Percentiles rank a stretch among this genome's conserved stretches.
Evolutionary conservation across 495 filamentous ascomycete genomes (phyloP).

Genomic region (Copromyces sp.): DNA sequence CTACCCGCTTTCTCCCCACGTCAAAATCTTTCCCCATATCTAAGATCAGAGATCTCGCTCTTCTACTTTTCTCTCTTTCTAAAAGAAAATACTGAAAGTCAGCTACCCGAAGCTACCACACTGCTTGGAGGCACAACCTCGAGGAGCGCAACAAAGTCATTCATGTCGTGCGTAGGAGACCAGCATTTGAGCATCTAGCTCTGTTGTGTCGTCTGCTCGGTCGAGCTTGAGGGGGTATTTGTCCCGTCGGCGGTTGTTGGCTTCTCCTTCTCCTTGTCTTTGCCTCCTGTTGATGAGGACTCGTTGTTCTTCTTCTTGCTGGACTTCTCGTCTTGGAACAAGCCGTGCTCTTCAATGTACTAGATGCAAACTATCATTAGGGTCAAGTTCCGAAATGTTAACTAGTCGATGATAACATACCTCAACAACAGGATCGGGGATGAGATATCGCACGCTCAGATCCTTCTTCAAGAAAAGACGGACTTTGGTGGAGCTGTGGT

Average conservation of each 20-base stretch:
- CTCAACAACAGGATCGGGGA: conserved; percentile 18
- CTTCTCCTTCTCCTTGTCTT: conserved; percentile 26
- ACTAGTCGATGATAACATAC: conserved; percentile 13
- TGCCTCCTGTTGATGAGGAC: conserved; percentile 11
- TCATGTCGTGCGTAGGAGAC: neutral
- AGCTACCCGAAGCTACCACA: neutral
- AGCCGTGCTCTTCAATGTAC: conserved; percentile 65
- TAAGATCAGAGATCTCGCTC: neutral
- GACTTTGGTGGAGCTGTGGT: conserved; percentile 63
- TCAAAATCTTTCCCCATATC: neutral
- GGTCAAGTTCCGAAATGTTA: conserved; percentile 31
- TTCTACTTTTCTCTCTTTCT: neutral
- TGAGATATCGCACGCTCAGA: conserved; percentile 54
- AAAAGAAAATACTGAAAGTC: neutral
- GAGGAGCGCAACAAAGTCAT: neutral
- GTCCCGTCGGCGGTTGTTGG: neutral
- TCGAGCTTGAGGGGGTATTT: neutral
- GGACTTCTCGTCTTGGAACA: conserved; percentile 57
- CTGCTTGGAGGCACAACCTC: neutral
- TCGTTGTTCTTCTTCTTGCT: conserved; percentile 24
- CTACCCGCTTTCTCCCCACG: neutral
- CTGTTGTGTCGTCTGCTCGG: neutral
- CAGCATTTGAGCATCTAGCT: neutral
- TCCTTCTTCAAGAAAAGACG: conserved; percentile 71
- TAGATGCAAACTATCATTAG: conserved; percentile 45